Conservation (phyloP, 2,329 filamentous ascomycete species). For the Alternaria hordeiaustralica region DNA sequence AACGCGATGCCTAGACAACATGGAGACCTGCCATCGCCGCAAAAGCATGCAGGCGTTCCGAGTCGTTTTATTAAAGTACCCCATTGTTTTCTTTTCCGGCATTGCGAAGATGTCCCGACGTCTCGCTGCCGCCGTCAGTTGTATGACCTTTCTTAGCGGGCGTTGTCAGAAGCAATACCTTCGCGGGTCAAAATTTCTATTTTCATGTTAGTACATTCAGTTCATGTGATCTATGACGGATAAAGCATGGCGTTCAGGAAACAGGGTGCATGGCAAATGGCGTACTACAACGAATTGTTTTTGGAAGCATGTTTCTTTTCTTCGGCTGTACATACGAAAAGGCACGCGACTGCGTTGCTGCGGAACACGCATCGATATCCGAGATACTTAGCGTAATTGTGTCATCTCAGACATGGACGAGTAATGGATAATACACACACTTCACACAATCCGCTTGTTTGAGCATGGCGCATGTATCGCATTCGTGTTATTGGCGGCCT, state of each 20-base stretch:
- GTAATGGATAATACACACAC: slow-evolving; percentile 7
- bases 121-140: slow-evolving; percentile 1
- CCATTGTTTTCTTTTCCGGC: slow-evolving; percentile 13
- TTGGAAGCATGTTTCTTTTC: slow-evolving; percentile 18
- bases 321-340: slow-evolving; percentile 5
- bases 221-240: slow-evolving; percentile 17
- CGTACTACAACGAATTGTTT: slow-evolving; percentile 17
- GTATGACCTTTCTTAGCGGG: slow-evolving; percentile 24
- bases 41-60: slow-evolving; percentile 1
- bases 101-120: neutral
- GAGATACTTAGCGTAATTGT: slow-evolving; percentile 19
- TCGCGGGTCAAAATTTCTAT: slow-evolving; percentile 37
- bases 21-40: neutral
- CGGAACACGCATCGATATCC: slow-evolving; percentile 5
- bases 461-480: neutral
- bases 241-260: slow-evolving; percentile 27
- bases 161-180: slow-evolving; percentile 35
- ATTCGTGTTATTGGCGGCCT: neutral
- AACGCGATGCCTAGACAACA: slow-evolving; percentile 4
- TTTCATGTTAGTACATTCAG: slow-evolving; percentile 32
- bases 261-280: slow-evolving; percentile 27
- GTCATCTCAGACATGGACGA: slow-evolving; percentile 4
- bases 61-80: slow-evolving; percentile 9
- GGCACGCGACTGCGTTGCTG: slow-evolving; percentile 6
- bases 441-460: slow-evolving; percentile 4